These are phyloP conservation scores for Adansonia grandidieri DNA, from an alignment of 441 rosid genomes.

Conservation along the genomic window DNA sequence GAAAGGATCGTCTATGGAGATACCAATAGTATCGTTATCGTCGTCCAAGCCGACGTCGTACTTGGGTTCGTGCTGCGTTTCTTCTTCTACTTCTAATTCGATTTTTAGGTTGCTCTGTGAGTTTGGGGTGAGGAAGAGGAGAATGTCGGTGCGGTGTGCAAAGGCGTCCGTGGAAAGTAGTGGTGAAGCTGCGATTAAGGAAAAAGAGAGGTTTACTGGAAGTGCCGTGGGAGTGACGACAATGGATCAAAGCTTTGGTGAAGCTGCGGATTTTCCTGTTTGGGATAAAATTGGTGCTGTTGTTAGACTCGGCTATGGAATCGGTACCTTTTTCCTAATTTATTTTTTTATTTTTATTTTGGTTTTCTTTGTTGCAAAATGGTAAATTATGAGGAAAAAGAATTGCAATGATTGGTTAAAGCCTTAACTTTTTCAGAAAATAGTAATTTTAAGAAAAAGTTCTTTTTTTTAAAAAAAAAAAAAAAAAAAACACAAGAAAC, in stretches of 20 bases:
- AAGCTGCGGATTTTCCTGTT: constrained; percentile 59
- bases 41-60: constrained; percentile 29
- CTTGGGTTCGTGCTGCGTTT: constrained; percentile 24
- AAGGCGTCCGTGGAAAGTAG: constrained; percentile 55
- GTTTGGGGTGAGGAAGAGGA: constrained; percentile 38
- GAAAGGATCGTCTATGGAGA: constrained; percentile 39
- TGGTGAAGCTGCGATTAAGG: constrained; percentile 44
- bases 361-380: neutral
- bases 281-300: constrained; percentile 96
- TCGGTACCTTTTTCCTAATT: constrained; percentile 52
- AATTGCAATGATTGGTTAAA: neutral
- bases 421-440: neutral
- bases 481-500: neutral
- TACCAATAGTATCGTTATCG: constrained; percentile 43
- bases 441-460: neutral
- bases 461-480: neutral
- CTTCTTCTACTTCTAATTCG: constrained; percentile 18
- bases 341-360: neutral
- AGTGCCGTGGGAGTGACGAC: constrained; percentile 74
- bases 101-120: constrained; percentile 33
- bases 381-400: neutral
- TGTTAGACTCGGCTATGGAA: constrained; percentile 81
- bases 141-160: constrained; percentile 33
- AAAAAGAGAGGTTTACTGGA: constrained; percentile 38
- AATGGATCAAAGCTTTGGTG: constrained; percentile 63